Evolutionary conservation across 331 rosid species (phyloP).

Genomic region (Telfairia occidentalis): DNA sequence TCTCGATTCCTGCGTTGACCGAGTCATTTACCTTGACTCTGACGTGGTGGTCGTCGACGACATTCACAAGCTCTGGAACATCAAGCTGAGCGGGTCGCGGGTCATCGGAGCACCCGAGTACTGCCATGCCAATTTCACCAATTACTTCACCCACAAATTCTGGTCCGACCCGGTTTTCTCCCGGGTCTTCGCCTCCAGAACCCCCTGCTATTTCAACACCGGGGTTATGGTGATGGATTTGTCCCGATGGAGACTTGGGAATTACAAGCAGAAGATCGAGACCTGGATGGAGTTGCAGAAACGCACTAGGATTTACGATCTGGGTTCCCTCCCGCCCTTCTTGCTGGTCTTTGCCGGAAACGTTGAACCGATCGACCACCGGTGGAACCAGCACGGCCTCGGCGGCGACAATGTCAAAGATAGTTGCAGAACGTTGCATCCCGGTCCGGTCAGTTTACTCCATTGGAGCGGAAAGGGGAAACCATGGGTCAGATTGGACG

Average conservation of each 20-base stretch:
- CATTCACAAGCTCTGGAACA: slow-evolving; percentile 65
- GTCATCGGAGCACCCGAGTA: slow-evolving; percentile 91
- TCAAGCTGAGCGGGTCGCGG: slow-evolving; percentile 23
- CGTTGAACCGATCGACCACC: slow-evolving; percentile 63
- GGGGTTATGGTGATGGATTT: slow-evolving; percentile 95
- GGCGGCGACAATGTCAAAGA: slow-evolving; percentile 87
- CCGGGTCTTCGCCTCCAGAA: slow-evolving; percentile 40
- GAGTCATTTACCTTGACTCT: slow-evolving; percentile 81
- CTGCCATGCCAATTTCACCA: slow-evolving; percentile 86
- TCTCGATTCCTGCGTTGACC: slow-evolving; percentile 55
- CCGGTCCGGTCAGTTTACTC: slow-evolving; percentile 77
- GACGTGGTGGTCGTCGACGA: slow-evolving; percentile 72
- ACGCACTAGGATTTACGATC: slow-evolving; percentile 56
- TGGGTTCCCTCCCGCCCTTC: slow-evolving; percentile 85
- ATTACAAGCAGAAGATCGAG: slow-evolving; percentile 54
- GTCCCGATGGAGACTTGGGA: slow-evolving; percentile 58
- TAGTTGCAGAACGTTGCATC: slow-evolving; percentile 66
- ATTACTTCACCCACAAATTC: slow-evolving; percentile 70
- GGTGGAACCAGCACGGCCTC: slow-evolving; percentile 90
- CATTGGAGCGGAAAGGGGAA: slow-evolving; percentile 99
- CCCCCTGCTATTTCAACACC: slow-evolving; percentile 80
- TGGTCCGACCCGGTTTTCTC: slow-evolving; percentile 77
- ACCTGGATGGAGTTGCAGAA: slow-evolving; percentile 84
- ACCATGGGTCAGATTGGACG: slow-evolving; percentile 86
- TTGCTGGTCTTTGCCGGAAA: slow-evolving; percentile 67